Conservation (phyloP, 352 stramenopile genomes). For the Pythium phragmiticola region DNA sequence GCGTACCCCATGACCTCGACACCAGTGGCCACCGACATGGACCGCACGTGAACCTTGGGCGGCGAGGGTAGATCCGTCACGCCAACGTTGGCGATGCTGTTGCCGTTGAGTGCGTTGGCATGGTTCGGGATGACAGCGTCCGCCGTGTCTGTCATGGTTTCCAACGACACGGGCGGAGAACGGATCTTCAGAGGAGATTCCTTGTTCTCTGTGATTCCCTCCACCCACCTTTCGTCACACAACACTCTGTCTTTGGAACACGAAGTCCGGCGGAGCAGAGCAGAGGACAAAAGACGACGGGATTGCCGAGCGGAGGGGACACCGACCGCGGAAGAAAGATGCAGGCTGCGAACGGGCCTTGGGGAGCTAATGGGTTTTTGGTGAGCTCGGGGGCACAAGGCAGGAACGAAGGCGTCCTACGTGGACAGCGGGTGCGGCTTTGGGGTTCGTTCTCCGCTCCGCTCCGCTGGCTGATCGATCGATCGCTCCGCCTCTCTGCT, state of each 20-base stretch:
- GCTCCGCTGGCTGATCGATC: slow-evolving; percentile 4
- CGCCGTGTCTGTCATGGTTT: slow-evolving; percentile 11
- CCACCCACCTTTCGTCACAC: not conserved
- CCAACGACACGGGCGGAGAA: not conserved
- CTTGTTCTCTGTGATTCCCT: not conserved
- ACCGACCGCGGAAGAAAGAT: not conserved
- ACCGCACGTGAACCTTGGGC: slow-evolving; percentile 29
- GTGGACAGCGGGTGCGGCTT: not conserved
- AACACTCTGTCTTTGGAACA: no score
- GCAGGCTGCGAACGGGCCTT: not conserved
- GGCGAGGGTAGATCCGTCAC: slow-evolving; percentile 14
- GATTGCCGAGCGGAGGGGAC: no score
- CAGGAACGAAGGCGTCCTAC: not conserved
- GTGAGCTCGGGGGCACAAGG: not conserved
- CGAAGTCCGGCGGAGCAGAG: no score
- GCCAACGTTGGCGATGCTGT: not conserved
- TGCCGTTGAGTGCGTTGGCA: not conserved
- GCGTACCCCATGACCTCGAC: slow-evolving; percentile 13
- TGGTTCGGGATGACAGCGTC: not conserved
- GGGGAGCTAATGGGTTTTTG: not conserved
- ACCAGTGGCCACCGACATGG: slow-evolving; percentile 26
- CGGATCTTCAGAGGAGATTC: not conserved
- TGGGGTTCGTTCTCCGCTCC: slow-evolving; percentile 9
- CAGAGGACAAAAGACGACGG: no score
- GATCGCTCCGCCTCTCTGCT: slow-evolving; percentile 18